Percentiles rank a stretch among this genome's conserved stretches.
phyloP scores from a whole-genome alignment of 331 rosid genomes.

The Malus hybrid region DNA sequence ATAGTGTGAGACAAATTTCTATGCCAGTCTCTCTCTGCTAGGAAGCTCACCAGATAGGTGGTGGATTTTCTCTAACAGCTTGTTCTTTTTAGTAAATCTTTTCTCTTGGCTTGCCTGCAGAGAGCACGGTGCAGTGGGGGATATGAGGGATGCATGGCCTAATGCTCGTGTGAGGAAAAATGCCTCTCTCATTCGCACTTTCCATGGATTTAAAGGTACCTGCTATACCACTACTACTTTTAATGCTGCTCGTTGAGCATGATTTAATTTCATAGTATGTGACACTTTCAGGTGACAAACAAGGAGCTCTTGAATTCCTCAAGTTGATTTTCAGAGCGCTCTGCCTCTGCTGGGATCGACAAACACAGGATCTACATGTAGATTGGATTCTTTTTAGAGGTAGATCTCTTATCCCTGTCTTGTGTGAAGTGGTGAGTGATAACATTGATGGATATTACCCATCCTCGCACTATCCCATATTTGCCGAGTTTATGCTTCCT shows the following conservation, averaged over 20 bases:
- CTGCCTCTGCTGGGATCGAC: constrained; percentile 99
- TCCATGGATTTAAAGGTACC: constrained; percentile 92
- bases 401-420: constrained; percentile 81
- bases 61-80: neutral
- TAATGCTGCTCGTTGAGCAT: constrained; percentile 2
- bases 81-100: neutral
- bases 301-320: constrained; percentile 80
- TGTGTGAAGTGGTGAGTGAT: constrained; percentile 86
- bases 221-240: neutral
- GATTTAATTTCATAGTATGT: constrained; percentile 1
- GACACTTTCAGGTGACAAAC: constrained; percentile 70
- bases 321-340: constrained; percentile 91
- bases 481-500: constrained; percentile 93
- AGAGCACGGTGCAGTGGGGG: constrained; percentile 96
- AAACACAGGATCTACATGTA: constrained; percentile 90
- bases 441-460: constrained; percentile 81
- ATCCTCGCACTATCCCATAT: constrained; percentile 86
- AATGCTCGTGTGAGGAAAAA: constrained; percentile 89
- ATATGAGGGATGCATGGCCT: constrained; percentile 97
- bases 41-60: constrained; percentile 2
- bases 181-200: constrained; percentile 75
- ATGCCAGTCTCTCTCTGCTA: neutral
- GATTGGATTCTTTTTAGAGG: constrained; percentile 99
- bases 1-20: neutral
- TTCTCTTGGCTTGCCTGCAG: constrained; percentile 35